Conservation (phyloP, 768 basidiomycete species). For the Boletus coccyginus region DNA sequence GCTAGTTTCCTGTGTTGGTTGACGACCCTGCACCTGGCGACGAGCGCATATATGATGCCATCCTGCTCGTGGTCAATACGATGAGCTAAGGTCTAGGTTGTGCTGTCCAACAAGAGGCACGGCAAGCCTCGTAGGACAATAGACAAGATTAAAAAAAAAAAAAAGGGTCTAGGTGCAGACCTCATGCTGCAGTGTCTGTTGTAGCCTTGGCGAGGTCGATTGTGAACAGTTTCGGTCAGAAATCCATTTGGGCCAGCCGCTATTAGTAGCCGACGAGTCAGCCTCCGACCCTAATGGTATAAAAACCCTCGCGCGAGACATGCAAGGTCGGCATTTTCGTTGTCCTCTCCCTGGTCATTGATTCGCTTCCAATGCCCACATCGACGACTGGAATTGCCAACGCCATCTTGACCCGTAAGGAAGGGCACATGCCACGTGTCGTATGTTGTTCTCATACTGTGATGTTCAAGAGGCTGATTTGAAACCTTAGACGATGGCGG, state of each 20-base stretch:
- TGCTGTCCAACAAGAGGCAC: too few species aligned
- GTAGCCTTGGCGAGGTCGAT: background rate
- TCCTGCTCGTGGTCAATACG: slow-evolving; percentile 91
- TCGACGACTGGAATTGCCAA: background rate
- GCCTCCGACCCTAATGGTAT: background rate
- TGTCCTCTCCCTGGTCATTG: background rate
- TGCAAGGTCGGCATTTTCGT: background rate
- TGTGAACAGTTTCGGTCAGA: background rate
- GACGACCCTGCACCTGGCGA: slow-evolving; percentile 30
- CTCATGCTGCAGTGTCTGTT: slow-evolving; percentile 29
- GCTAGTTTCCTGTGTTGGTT: slow-evolving; percentile 42
- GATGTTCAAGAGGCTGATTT: background rate
- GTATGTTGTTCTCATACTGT: background rate
- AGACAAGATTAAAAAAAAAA: slow-evolving; percentile 15
- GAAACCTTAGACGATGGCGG: background rate
- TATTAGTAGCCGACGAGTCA: background rate
- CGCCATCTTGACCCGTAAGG: background rate
- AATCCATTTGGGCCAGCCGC: background rate
- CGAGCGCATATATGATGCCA: slow-evolving; percentile 47
- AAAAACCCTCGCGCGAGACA: background rate
- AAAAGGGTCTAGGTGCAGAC: slow-evolving; percentile 88
- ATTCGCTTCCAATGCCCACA: background rate
- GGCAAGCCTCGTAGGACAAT: too few species aligned
- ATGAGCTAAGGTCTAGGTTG: slow-evolving; percentile 71
- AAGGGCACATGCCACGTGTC: too few species aligned